Evolutionary conservation across 495 filamentous ascomycete genomes (phyloP).

Genomic region (Friedmanniomyces simplex): DNA sequence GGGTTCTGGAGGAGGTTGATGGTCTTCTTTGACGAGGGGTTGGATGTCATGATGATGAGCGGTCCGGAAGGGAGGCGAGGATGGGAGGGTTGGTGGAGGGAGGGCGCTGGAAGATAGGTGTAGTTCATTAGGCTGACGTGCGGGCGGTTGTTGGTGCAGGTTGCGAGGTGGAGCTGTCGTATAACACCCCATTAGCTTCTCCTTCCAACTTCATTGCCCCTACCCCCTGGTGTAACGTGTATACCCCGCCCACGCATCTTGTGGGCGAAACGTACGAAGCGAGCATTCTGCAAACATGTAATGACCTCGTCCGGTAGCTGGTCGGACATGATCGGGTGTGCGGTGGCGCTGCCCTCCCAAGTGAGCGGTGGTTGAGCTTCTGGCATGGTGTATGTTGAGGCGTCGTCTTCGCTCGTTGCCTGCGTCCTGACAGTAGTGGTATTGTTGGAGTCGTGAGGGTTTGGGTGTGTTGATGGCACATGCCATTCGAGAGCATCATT

Average conservation of each 20-base stretch:
- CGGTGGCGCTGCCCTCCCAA: constrained; percentile 15
- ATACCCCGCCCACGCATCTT: too few species aligned
- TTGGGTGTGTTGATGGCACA: too few species aligned
- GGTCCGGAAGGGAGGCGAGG: constrained; percentile 34
- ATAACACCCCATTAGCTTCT: too few species aligned
- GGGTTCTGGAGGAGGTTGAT: constrained; percentile 79
- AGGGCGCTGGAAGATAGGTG: constrained; percentile 84
- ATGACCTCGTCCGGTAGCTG: constrained; percentile 75
- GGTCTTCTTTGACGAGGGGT: constrained; percentile 79
- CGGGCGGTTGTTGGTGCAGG: constrained; percentile 67
- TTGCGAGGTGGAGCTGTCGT: constrained; percentile 85
- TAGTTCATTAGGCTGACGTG: constrained; percentile 99
- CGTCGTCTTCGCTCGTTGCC: neutral
- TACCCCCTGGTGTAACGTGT: too few species aligned
- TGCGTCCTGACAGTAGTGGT: too few species aligned
- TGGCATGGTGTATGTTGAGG: neutral
- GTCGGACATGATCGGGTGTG: constrained; percentile 47
- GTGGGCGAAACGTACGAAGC: constrained; percentile 83
- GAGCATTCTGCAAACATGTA: constrained; percentile 82
- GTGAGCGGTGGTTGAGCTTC: constrained; percentile 20
- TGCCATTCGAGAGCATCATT: too few species aligned
- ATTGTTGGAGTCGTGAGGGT: too few species aligned
- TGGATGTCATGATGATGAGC: constrained; percentile 88
- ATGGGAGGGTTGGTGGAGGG: constrained; percentile 36
- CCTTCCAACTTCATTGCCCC: too few species aligned